Evolutionary conservation across 83 land plant genomes (phyloP).

Genomic region (Thuja plicata): DNA sequence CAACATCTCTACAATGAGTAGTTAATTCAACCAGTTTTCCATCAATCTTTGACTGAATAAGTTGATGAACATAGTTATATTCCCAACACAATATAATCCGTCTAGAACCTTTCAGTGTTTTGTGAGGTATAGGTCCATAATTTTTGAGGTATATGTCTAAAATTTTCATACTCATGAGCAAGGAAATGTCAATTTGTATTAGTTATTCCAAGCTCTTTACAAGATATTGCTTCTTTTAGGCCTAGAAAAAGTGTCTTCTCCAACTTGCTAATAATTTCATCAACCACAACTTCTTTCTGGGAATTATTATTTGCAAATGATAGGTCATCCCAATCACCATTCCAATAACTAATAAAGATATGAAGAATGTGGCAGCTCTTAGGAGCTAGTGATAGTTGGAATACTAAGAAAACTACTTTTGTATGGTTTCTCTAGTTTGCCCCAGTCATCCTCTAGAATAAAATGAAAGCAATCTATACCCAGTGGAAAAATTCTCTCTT

Average conservation of each 20-base stretch:
- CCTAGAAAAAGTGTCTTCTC: slow-evolving; percentile 92
- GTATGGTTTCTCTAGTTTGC: slow-evolving; percentile 73
- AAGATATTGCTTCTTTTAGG: slow-evolving; percentile 63
- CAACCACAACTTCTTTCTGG: slow-evolving; percentile 86
- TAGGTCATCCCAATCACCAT: slow-evolving; percentile 90
- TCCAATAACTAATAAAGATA: slow-evolving; percentile 82
- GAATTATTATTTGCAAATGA: slow-evolving; percentile 65
- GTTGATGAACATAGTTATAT: slow-evolving; percentile 89
- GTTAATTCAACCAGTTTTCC: slow-evolving; percentile 80
- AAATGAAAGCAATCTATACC: slow-evolving; percentile 95
- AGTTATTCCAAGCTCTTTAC: slow-evolving; percentile 67
- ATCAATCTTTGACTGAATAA: slow-evolving; percentile 91
- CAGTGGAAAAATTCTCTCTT: slow-evolving; percentile 77
- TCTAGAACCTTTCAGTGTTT: too few relatives aligned
- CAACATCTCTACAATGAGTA: slow-evolving; percentile 54
- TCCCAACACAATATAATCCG: too few relatives aligned
- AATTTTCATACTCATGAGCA: too few relatives aligned
- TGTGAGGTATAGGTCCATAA: too few relatives aligned
- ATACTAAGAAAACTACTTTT: slow-evolving; percentile 96
- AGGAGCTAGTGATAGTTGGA: slow-evolving; percentile 94
- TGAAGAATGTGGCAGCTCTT: slow-evolving; percentile 90
- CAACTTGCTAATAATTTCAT: slow-evolving; percentile 73
- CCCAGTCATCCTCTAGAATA: slow-evolving; percentile 88
- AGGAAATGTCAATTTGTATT: too few relatives aligned
- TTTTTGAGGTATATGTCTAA: too few relatives aligned